Percentiles rank a stretch among this genome's conserved stretches.
phyloP scores from a whole-genome alignment of 352 stramenopile genomes.

The Phytophthora ohioensis region DNA sequence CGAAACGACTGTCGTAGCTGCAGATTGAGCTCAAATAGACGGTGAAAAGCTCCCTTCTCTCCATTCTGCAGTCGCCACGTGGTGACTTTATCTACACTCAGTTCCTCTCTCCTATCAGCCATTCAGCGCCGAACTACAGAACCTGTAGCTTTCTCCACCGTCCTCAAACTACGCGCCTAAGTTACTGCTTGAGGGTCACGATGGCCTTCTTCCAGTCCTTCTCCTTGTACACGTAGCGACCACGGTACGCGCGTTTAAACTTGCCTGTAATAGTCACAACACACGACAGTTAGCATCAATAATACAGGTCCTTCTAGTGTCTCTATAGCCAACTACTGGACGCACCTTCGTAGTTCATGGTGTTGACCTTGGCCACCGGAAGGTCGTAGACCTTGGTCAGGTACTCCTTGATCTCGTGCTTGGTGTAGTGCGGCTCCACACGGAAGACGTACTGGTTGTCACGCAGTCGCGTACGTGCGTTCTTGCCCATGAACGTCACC shows the following conservation, averaged over 20 bases:
- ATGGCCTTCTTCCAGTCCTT: constrained; percentile 95
- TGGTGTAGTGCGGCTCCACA: constrained; percentile 96
- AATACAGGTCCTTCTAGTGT: neutral
- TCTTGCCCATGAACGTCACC: constrained; percentile 89
- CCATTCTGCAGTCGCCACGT: constrained; percentile 22
- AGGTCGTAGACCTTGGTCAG: constrained; percentile 97
- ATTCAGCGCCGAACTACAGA: neutral
- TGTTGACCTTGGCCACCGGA: constrained; percentile 95
- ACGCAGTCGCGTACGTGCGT: constrained; percentile 72
- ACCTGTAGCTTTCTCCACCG: neutral
- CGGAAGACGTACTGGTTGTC: constrained; percentile 94
- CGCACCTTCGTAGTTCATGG: constrained; percentile 94
- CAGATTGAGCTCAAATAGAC: neutral
- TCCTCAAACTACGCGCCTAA: constrained; percentile 25
- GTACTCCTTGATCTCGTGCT: constrained; percentile 98
- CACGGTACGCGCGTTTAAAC: constrained; percentile 89
- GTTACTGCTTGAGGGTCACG: constrained; percentile 88
- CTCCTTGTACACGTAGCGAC: constrained; percentile 91
- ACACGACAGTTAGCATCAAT: constrained; percentile 8
- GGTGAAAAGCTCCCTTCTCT: constrained; percentile 15
- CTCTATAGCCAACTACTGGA: constrained; percentile 9
- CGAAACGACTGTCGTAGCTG: no score
- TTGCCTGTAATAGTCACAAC: constrained; percentile 62
- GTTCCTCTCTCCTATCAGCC: neutral
- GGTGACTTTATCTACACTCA: constrained; percentile 24